Percentiles rank a stretch among this genome's conserved stretches.
Conservation (phyloP, 129 eudicot genomes). For the Artemisia annua region DNA sequence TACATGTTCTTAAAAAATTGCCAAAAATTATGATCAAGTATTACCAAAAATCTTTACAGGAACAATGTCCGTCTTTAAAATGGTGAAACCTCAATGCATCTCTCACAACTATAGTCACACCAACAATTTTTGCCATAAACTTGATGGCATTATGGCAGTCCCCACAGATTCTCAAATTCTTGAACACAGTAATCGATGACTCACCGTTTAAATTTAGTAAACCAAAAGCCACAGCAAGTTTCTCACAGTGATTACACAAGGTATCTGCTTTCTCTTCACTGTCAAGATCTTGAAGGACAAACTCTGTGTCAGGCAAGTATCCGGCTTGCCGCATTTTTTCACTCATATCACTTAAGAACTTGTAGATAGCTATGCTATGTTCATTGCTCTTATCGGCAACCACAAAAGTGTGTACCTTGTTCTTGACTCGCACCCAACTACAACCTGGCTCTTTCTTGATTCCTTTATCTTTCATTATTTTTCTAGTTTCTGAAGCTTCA, state of each 20-base stretch:
- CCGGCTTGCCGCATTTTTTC: slow-evolving; percentile 77
- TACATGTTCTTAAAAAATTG: slow-evolving; percentile 22
- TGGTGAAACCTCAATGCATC: slow-evolving; percentile 93
- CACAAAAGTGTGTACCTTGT: slow-evolving; percentile 65
- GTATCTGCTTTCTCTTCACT: slow-evolving; percentile 74
- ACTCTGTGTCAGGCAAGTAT: slow-evolving; percentile 65
- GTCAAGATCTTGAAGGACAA: slow-evolving; percentile 88
- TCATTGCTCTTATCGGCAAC: slow-evolving; percentile 67
- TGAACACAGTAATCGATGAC: slow-evolving; percentile 67
- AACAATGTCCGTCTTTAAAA: slow-evolving; percentile 71
- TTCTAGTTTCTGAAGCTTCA: slow-evolving; percentile 73
- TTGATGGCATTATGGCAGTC: slow-evolving; percentile 84
- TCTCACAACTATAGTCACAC: slow-evolving; percentile 71
- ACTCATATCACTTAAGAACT: slow-evolving; percentile 47
- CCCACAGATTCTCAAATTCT: slow-evolving; percentile 88
- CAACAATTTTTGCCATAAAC: slow-evolving; percentile 66
- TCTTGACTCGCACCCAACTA: slow-evolving; percentile 79
- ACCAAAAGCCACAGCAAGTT: slow-evolving; percentile 89
- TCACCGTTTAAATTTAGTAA: slow-evolving; percentile 67
- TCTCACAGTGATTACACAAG: slow-evolving; percentile 88
- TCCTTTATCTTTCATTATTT: slow-evolving; percentile 65
- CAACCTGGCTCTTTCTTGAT: slow-evolving; percentile 79
- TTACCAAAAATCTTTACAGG: slow-evolving; percentile 91
- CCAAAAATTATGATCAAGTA: background rate
- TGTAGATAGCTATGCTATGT: slow-evolving; percentile 48